A percentile compares a stretch with the other conserved stretches of the same genome.
phyloP scores from a whole-genome alignment of 2,329 filamentous ascomycete genomes.

The Sporothrix brasiliensis region DNA sequence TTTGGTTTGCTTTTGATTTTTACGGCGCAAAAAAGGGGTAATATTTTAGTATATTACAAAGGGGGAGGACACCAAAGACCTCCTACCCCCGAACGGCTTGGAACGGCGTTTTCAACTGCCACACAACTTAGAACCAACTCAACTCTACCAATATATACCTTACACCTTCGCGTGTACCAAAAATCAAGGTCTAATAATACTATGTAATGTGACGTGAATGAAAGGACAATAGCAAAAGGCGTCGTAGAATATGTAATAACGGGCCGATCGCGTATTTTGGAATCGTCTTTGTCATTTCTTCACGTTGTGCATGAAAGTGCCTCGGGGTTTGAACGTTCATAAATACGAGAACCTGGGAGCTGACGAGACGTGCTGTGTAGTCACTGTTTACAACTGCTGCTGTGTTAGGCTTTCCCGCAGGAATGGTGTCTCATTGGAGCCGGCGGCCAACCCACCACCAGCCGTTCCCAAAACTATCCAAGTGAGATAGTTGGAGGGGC shows the following conservation, averaged over 20 bases:
- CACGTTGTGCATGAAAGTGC: too few relatives aligned
- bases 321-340: too few relatives aligned
- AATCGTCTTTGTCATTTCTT: too few relatives aligned
- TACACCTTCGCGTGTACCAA: constrained; percentile 26
- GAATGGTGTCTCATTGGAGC: neutral
- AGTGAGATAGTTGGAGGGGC: neutral
- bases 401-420: neutral
- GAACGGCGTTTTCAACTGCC: constrained; percentile 24
- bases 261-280: too few relatives aligned
- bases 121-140: constrained; percentile 23
- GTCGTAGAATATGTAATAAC: neutral
- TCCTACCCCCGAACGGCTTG: constrained; percentile 17
- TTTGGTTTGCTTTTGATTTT: constrained; percentile 2
- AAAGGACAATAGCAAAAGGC: neutral
- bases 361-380: too few relatives aligned
- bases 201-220: neutral
- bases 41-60: constrained; percentile 22
- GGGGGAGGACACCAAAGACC: constrained; percentile 3
- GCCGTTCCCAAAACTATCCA: neutral
- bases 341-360: too few relatives aligned
- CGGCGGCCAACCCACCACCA: neutral
- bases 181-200: neutral
- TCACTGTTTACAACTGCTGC: too few relatives aligned
- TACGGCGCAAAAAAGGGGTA: constrained; percentile 20
- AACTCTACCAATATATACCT: constrained; percentile 31